Evolutionary conservation across 805 yeast genomes (phyloP).

Genomic region (Lipomyces starkeyi): DNA sequence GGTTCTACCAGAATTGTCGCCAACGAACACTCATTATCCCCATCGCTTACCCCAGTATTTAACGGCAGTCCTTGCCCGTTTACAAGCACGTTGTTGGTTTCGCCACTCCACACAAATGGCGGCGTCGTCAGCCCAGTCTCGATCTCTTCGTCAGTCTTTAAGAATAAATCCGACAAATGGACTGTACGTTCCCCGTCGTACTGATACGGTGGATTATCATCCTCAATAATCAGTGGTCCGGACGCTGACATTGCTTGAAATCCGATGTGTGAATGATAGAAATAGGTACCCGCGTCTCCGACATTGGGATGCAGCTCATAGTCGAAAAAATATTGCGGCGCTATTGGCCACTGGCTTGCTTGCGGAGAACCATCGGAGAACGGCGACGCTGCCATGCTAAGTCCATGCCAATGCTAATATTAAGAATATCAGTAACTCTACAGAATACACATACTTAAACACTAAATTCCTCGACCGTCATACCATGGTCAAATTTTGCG

Average conservation of each 20-base stretch:
- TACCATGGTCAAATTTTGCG: not conserved
- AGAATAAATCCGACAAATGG: conserved; percentile 3
- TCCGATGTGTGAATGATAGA: not conserved
- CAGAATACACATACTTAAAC: not conserved
- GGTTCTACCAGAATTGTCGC: not conserved
- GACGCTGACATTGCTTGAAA: conserved; percentile 2
- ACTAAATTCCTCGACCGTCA: not conserved
- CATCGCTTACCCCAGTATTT: not conserved
- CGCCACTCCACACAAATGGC: conserved; percentile 1
- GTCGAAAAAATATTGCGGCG: not conserved
- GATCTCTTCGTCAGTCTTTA: not conserved
- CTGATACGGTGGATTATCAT: not conserved
- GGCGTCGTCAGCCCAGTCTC: not conserved
- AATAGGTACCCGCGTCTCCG: not conserved
- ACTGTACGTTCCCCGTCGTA: not conserved
- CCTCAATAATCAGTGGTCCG: conserved; percentile 4
- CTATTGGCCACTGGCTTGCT: conserved; percentile 3
- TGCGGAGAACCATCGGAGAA: conserved; percentile 3
- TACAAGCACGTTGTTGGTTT: not conserved
- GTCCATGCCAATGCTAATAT: conserved; percentile 1
- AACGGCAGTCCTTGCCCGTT: not conserved
- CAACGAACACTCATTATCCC: not conserved
- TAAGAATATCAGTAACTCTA: not conserved
- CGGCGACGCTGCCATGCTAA: conserved; percentile 5
- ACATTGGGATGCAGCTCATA: conserved; percentile 3